Base-by-base conservation (phyloP, 2,329 filamentous ascomycete species). In the Alternaria incomplexa region DNA sequence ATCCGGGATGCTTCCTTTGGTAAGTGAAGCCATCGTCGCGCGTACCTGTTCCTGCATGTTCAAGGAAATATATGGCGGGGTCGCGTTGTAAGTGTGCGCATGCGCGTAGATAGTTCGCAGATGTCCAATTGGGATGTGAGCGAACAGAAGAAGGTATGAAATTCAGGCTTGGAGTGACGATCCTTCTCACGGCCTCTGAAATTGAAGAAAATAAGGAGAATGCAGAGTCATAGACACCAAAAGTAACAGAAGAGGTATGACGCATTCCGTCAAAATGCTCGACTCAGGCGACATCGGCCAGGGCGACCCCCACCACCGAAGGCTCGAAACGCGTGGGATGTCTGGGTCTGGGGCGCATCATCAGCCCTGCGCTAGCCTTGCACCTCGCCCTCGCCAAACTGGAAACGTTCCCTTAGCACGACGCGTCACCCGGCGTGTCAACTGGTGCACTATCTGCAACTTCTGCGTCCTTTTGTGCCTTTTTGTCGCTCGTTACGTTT, bases 1-100 rank as follows among this genome's bases (percentile, higher is more conserved):
- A 79, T 91, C 89, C 11, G 90, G 90, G 28, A 88, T 78, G 48
- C 70, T 63, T 51, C 66, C 62, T 25, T 65, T 58, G 13, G 66
- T 58, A 12, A 62, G 53, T 32, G 75, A 72, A 54, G 64, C 72
- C 77, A 79, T 79, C 60, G 68, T 70, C 52, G 70, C 65, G 62
- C 56, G 60, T 62, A 71, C 71, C 71, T 56, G 69, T 58, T 56
- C 22, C 47, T 52, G 62, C 30, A 63, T 44, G 62, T 50, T 53
- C 12, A 45, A 58, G 51, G 64, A 57, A 50, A 59, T 58, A 52
- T 55, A 45, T 68, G 54, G 71, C 22, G 66, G 63, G 64, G 68
- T 62, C 30, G 47, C 50, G 64, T 51, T 47, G 40, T 53, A 51
- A 56, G 44, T 53, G 62, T 65, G 55, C 26, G 62, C 54, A 64